These are phyloP conservation scores for Fusarium sp. DNA, from an alignment of 2,329 filamentous ascomycete genomes.

Conservation along the genomic window DNA sequence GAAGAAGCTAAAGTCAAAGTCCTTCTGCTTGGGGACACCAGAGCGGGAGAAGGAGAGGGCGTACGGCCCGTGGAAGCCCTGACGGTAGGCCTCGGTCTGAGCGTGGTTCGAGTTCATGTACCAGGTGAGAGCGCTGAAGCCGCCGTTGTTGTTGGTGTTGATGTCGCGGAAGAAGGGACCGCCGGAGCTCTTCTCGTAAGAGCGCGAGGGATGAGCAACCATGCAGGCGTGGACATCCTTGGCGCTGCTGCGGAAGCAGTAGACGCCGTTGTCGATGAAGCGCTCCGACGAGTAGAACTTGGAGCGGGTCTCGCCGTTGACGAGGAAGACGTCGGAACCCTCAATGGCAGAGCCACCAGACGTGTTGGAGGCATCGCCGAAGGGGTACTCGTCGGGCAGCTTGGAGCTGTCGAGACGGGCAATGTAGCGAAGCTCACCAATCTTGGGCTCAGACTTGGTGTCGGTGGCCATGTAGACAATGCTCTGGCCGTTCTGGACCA, in stretches of 20 bases:
- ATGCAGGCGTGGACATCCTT: conserved; percentile 70
- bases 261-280: conserved; percentile 76
- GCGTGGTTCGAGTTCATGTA: conserved; percentile 77
- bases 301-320: conserved; percentile 72
- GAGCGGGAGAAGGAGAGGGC: conserved; percentile 70
- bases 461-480: conserved; percentile 73
- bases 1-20: conserved; percentile 70
- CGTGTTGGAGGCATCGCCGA: conserved; percentile 67
- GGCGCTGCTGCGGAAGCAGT: conserved; percentile 67
- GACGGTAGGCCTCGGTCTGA: conserved; percentile 71
- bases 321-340: conserved; percentile 69
- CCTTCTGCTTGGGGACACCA: conserved; percentile 62
- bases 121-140: conserved; percentile 70
- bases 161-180: conserved; percentile 77
- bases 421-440: conserved; percentile 75
- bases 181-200: conserved; percentile 71
- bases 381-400: conserved; percentile 66
- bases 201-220: conserved; percentile 59
- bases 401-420: conserved; percentile 66
- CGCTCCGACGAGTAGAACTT: conserved; percentile 78
- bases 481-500: conserved; percentile 70
- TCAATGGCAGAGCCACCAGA: conserved; percentile 65
- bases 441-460: conserved; percentile 66
- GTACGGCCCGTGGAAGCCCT: conserved; percentile 76
- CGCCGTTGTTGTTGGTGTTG: conserved; percentile 72